Evolutionary conservation across 2,329 filamentous ascomycete species (phyloP), one percentile per base, ranked within the genome.

Genomic region (Hortaea werneckii): DNA sequence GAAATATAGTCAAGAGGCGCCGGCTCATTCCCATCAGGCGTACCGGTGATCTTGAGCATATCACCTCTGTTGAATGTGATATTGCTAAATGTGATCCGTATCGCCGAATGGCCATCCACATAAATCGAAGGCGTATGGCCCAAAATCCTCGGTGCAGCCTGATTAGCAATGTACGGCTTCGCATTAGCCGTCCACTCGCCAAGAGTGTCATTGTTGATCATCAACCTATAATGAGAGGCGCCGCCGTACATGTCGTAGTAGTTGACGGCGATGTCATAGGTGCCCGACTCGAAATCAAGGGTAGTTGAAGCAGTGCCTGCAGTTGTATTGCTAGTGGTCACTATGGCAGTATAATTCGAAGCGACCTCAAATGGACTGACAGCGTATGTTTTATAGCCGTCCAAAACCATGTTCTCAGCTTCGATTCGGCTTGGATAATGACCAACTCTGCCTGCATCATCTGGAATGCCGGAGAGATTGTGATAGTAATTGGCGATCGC

Each of bases 1-100:
- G 74, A 73, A 37, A 85, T 63, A 60, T 85, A 85, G 64, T 86
- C 82, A 50, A 86, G 44, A 4, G 82, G 79, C 43, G 82, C 82
- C 8, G 71, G 71, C 65, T 85, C 82, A 27, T 68, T 65, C 0
- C 80, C 80, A 60, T 82, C 68, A 0, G 81, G 73, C 29, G 54
- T 66, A 0, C 80, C 79, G 3, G 76, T 70, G 48, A 83, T 71
- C 53, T 67, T 75, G 44, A 83, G 51, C 44, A 60, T 56, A 51
- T 77, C 74, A 0, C 78, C 79, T 45, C 68, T 70, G 35, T 59
- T 54, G 5, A 82, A 63, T 11, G 67, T 55, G 0, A 83, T 66
- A 0, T 60, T 64, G 8, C 61, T 59, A 50, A 83, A 84, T 0
- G 76, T 82, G 35, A 82, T 70, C 4, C 82, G 67, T 5, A 74